These are phyloP conservation scores for Fusarium sterilihyphosum DNA, from an alignment of 2,329 filamentous ascomycete species.

Conservation along the genomic window DNA sequence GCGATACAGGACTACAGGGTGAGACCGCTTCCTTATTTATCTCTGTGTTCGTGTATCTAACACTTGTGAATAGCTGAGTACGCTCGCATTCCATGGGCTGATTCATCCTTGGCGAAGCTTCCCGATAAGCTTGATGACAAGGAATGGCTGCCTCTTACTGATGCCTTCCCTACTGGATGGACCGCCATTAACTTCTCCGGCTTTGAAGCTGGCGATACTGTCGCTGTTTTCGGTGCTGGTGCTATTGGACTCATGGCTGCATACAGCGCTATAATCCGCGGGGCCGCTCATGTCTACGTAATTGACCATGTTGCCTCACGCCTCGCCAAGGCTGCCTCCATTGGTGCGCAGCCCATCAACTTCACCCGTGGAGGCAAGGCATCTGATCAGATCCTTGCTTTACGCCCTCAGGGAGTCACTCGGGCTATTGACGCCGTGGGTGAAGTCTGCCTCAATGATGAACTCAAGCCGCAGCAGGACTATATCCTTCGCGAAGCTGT, in stretches of 20 bases:
- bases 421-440: slow-evolving; percentile 14
- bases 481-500: slow-evolving; percentile 5
- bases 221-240: slow-evolving; percentile 23
- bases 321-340: slow-evolving; percentile 8
- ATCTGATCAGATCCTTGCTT: slow-evolving; percentile 23
- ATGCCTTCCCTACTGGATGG: slow-evolving; percentile 22
- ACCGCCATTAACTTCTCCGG: slow-evolving; percentile 3
- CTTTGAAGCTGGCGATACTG: slow-evolving; percentile 17
- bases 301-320: slow-evolving; percentile 17
- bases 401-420: slow-evolving; percentile 5
- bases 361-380: slow-evolving; percentile 20
- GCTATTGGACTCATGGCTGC: slow-evolving; percentile 16
- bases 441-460: slow-evolving; percentile 6
- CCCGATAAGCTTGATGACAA: neutral
- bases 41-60: neutral
- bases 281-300: slow-evolving; percentile 23
- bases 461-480: slow-evolving; percentile 11
- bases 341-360: slow-evolving; percentile 26
- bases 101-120: slow-evolving; percentile 6
- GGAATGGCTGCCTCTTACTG: slow-evolving; percentile 10
- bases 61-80: slow-evolving; percentile 5
- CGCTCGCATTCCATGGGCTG: slow-evolving; percentile 3
- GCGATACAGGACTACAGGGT: neutral
- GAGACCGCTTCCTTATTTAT: fast-evolving
- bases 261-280: slow-evolving; percentile 26